These are phyloP conservation scores for Aspergillus carlsbadensis DNA, from an alignment of 495 filamentous ascomycete genomes.

Conservation along the genomic window DNA sequence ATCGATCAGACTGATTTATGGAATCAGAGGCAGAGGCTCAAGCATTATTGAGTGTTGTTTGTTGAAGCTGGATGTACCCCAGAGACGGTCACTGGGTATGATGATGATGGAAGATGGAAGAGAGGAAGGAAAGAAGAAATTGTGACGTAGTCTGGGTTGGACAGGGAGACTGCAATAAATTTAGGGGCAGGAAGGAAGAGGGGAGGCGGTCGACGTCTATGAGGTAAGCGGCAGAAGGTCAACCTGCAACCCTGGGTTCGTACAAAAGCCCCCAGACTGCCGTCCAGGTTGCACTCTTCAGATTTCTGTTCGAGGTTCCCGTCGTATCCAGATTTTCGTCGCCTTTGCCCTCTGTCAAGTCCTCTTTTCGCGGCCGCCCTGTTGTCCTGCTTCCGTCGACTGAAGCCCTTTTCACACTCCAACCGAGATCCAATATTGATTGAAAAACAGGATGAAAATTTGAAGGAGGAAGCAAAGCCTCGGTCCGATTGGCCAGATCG, in stretches of 20 bases:
- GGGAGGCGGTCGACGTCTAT: slow-evolving; percentile 26
- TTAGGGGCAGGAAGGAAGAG: slow-evolving; percentile 22
- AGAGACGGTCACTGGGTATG: slow-evolving; percentile 12
- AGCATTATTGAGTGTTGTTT: slow-evolving; percentile 8
- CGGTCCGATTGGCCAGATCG: not conserved
- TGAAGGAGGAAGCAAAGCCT: not conserved
- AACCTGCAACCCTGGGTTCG: slow-evolving; percentile 26
- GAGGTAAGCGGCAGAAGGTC: slow-evolving; percentile 22
- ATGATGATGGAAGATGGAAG: slow-evolving; percentile 11
- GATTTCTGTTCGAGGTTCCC: not conserved
- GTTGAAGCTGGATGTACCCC: slow-evolving; percentile 9
- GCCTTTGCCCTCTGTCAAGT: not conserved
- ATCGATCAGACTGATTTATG: slow-evolving; percentile 7
- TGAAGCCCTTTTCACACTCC: not conserved
- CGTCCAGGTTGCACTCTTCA: slow-evolving; percentile 21
- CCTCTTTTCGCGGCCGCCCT: not conserved
- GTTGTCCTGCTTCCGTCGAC: not conserved
- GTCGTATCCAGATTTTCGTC: slow-evolving; percentile 7
- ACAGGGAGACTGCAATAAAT: slow-evolving; percentile 20
- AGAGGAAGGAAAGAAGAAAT: slow-evolving; percentile 27
- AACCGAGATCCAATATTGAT: not conserved
- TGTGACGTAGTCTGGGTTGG: slow-evolving; percentile 38
- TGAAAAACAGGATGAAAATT: slow-evolving; percentile 7
- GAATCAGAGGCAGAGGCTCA: slow-evolving; percentile 1
- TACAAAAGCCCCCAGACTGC: slow-evolving; percentile 25